A percentile compares a stretch with the other conserved stretches of the same genome.
Conservation (phyloP, 2,329 filamentous ascomycete genomes). For the Diaporthe sp. region DNA sequence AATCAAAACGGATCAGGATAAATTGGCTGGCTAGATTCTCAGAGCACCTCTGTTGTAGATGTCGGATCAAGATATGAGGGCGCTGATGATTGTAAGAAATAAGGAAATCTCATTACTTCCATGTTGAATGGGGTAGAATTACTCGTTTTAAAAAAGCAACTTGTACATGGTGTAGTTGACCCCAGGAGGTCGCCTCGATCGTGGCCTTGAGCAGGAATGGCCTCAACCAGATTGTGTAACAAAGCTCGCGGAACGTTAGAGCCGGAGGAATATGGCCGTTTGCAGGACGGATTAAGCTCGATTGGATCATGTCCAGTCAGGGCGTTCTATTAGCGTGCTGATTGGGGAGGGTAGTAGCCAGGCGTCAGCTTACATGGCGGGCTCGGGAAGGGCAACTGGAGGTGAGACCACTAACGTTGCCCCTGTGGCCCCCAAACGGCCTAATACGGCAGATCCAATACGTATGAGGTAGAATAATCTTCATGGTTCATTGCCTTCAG, state of each 20-base stretch:
- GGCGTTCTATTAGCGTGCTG: not conserved
- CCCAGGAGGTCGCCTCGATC: not conserved
- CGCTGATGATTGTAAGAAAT: not conserved
- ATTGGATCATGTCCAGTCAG: not conserved
- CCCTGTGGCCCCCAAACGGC: not conserved
- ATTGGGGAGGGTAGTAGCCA: too few relatives aligned
- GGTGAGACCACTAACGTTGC: not conserved
- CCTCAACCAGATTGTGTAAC: not conserved
- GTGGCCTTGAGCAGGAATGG: not conserved
- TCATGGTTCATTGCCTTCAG: not conserved
- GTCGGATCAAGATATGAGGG: not conserved
- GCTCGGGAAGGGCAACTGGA: not conserved
- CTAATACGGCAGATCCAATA: not conserved
- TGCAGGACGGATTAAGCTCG: not conserved
- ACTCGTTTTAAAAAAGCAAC: not conserved
- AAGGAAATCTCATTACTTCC: not conserved
- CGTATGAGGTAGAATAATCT: too few relatives aligned
- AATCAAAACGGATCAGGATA: too few relatives aligned
- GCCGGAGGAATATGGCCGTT: constrained; percentile 1
- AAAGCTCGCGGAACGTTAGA: not conserved
- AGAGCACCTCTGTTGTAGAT: not conserved
- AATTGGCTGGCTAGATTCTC: not conserved
- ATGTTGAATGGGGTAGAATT: not conserved
- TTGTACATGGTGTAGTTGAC: not conserved
- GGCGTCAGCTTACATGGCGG: not conserved